These are phyloP conservation scores for Colletotrichum sp. DNA, from an alignment of 2,329 filamentous ascomycete genomes.

Conservation along the genomic window DNA sequence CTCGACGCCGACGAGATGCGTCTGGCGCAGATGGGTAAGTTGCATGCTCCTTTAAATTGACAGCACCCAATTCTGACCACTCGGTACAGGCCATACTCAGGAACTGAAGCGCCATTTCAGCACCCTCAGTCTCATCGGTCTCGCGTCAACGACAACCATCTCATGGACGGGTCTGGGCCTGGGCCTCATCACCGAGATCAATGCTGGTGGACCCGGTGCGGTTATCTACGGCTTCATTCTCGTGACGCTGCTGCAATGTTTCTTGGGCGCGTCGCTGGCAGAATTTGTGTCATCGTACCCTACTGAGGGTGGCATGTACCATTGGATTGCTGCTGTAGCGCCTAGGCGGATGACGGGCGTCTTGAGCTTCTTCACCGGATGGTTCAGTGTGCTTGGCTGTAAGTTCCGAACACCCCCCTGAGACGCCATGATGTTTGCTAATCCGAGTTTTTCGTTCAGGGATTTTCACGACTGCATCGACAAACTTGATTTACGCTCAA, in stretches of 20 bases:
- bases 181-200: slow-evolving; percentile 50
- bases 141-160: slow-evolving; percentile 55
- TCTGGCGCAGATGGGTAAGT: slow-evolving; percentile 47
- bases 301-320: slow-evolving; percentile 55
- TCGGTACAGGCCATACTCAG: slow-evolving; percentile 47
- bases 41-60: too few relatives aligned
- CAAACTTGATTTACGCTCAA: slow-evolving; percentile 47
- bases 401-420: not conserved
- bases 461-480: slow-evolving; percentile 50
- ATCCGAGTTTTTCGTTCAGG: slow-evolving; percentile 26
- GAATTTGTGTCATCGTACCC: slow-evolving; percentile 55
- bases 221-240: slow-evolving; percentile 57
- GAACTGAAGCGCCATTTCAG: slow-evolving; percentile 54
- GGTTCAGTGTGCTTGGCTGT: slow-evolving; percentile 45
- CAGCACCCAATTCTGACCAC: not conserved
- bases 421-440: not conserved
- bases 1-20: slow-evolving; percentile 43
- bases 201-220: slow-evolving; percentile 51
- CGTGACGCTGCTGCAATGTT: slow-evolving; percentile 50
- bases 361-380: slow-evolving; percentile 50
- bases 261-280: slow-evolving; percentile 48
- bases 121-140: slow-evolving; percentile 50
- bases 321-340: slow-evolving; percentile 54
- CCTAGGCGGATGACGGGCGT: slow-evolving; percentile 41
- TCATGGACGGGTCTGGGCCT: slow-evolving; percentile 54